A percentile compares a stretch with the other conserved stretches of the same genome.
These are phyloP conservation scores for Solanum medicagineum DNA, from an alignment of 257 asterid species.

Conservation along the genomic window DNA sequence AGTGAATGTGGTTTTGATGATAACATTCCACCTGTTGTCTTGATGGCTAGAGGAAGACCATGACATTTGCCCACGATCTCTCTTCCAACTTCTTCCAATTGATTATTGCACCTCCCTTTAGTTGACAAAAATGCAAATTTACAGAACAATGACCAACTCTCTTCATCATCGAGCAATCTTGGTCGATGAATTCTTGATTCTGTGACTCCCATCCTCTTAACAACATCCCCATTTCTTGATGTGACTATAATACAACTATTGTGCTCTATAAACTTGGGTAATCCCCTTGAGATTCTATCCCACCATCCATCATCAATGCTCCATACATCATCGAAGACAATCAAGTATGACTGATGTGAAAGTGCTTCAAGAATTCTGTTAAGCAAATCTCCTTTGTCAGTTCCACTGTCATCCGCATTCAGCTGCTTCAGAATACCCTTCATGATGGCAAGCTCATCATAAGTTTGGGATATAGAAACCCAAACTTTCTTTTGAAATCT, in stretches of 20 bases:
- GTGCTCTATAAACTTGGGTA: slow-evolving; percentile 1
- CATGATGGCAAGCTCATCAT: slow-evolving; percentile 3
- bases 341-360: not conserved
- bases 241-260: slow-evolving; percentile 11
- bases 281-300: slow-evolving; percentile 2
- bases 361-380: slow-evolving; percentile 1
- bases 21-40: slow-evolving; percentile 12
- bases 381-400: not conserved
- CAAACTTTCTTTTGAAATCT: slow-evolving; percentile 8
- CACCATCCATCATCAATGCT: slow-evolving; percentile 11
- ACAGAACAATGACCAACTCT: slow-evolving; percentile 12
- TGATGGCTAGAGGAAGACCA: slow-evolving; percentile 23
- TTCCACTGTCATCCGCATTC: not conserved
- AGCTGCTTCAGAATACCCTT: slow-evolving; percentile 11
- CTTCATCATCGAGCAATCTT: not conserved
- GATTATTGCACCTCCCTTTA: not conserved
- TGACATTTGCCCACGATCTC: slow-evolving; percentile 10
- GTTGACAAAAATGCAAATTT: slow-evolving; percentile 3
- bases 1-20: not conserved
- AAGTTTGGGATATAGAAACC: slow-evolving; percentile 13
- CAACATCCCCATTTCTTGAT: slow-evolving; percentile 4
- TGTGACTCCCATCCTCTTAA: slow-evolving; percentile 1
- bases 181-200: slow-evolving; percentile 4
- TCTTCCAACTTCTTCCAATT: slow-evolving; percentile 1
- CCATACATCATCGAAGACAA: slow-evolving; percentile 26